These are phyloP conservation scores for Bauhinia variegata DNA, from an alignment of 306 rosid species.

Conservation along the genomic window DNA sequence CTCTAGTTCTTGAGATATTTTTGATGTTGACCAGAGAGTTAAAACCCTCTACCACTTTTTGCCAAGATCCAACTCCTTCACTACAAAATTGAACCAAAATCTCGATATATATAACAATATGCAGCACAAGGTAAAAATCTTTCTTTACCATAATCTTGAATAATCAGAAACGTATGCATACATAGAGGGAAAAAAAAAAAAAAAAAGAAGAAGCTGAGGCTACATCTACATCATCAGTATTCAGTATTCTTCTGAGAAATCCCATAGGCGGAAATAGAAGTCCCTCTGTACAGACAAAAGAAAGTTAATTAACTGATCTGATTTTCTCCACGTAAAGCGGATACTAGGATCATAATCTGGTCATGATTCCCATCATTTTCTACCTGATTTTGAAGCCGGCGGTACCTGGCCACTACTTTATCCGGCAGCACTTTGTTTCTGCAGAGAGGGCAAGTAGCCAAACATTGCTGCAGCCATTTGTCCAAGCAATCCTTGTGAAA, in stretches of 20 bases:
- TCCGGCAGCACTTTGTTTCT: constrained; percentile 76
- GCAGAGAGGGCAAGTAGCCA: constrained; percentile 92
- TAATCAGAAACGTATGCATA: background rate
- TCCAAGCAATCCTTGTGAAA: constrained; percentile 87
- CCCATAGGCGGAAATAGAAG: constrained; percentile 5
- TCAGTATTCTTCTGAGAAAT: background rate
- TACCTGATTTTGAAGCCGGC: constrained; percentile 58
- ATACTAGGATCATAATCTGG: constrained; percentile 58
- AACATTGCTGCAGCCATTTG: constrained; percentile 70
- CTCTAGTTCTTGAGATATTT: constrained; percentile 6
- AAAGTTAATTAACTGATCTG: no score
- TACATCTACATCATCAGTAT: background rate
- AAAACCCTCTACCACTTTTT: background rate
- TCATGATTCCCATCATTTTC: constrained; percentile 59
- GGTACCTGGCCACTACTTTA: constrained; percentile 59
- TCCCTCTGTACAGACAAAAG: constrained; percentile 22
- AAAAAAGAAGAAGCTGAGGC: constrained; percentile 15
- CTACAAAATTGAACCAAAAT: no score
- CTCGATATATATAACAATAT: no score
- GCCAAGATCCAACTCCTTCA: background rate
- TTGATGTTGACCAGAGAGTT: no score
- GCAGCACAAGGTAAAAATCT: background rate
- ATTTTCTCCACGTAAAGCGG: constrained; percentile 67
- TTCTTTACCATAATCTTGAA: constrained; percentile 9
- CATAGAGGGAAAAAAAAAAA: no score